A percentile compares a stretch with the other conserved stretches of the same genome.
These are phyloP conservation scores for Cymbopogon citratus DNA, from an alignment of 176 grass and related monocot species.

Conservation along the genomic window DNA sequence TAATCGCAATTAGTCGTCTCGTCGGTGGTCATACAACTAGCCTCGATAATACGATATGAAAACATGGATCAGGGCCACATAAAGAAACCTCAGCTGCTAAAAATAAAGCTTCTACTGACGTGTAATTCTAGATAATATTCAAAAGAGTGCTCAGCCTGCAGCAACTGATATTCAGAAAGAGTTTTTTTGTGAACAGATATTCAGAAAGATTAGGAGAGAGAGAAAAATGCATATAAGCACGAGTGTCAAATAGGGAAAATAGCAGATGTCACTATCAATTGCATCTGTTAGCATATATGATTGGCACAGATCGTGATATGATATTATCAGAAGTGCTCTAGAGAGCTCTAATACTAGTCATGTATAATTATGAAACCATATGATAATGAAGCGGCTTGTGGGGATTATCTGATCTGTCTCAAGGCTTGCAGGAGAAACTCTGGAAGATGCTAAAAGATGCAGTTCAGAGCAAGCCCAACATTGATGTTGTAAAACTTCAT, in stretches of 20 bases:
- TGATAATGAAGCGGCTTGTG: background rate
- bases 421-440: slow-evolving; percentile 73
- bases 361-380: slow-evolving; percentile 11
- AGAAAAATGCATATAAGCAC: background rate
- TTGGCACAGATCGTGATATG: background rate
- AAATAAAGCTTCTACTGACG: background rate
- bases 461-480: slow-evolving; percentile 69
- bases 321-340: background rate
- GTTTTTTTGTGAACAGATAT: too few species aligned
- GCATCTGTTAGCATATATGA: background rate
- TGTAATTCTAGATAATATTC: background rate
- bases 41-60: too few species aligned
- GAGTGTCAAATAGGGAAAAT: background rate
- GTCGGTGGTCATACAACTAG: too few species aligned
- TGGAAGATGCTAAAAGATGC: slow-evolving; percentile 97
- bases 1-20: too few species aligned
- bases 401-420: slow-evolving; percentile 24
- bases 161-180: background rate
- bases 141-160: background rate
- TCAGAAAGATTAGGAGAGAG: background rate
- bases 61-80: background rate
- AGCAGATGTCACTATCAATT: background rate
- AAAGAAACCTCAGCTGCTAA: background rate
- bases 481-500: slow-evolving; percentile 96
- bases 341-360: background rate